phyloP scores from a whole-genome alignment of 2,329 filamentous ascomycete species.

The Botrytis medusae region DNA sequence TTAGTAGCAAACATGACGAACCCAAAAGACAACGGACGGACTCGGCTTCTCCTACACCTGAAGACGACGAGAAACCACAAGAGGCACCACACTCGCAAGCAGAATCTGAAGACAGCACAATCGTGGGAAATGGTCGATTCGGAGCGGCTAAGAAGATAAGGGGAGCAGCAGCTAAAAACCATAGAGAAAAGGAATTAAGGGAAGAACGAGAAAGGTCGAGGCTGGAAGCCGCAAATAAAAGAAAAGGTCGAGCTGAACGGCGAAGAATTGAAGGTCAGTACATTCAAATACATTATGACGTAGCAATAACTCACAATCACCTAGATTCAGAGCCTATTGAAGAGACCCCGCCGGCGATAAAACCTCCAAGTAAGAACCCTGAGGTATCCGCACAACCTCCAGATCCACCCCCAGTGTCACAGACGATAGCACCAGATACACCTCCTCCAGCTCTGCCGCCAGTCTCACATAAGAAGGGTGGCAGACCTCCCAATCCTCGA shows the following conservation, averaged over 20 bases:
- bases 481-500: conserved; percentile 63
- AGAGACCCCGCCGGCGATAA: conserved; percentile 56
- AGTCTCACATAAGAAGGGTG: conserved; percentile 59
- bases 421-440: conserved; percentile 49
- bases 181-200: conserved; percentile 63
- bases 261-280: conserved; percentile 74
- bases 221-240: conserved; percentile 72
- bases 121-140: conserved; percentile 46
- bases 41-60: conserved; percentile 68
- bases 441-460: conserved; percentile 46
- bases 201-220: conserved; percentile 75
- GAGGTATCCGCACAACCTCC: conserved; percentile 37
- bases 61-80: conserved; percentile 45
- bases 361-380: conserved; percentile 38
- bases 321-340: conserved; percentile 72
- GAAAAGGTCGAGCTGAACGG: conserved; percentile 79
- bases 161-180: conserved; percentile 54
- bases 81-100: conserved; percentile 46
- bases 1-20: conserved; percentile 63
- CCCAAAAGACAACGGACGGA: conserved; percentile 81
- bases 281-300: background rate
- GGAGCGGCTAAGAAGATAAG: conserved; percentile 59
- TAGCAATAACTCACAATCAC: conserved; percentile 41
- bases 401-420: conserved; percentile 48
- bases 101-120: conserved; percentile 70